Evolutionary conservation across 805 yeast species (phyloP).

Genomic region (Saccharomycopsis fibuligera): DNA sequence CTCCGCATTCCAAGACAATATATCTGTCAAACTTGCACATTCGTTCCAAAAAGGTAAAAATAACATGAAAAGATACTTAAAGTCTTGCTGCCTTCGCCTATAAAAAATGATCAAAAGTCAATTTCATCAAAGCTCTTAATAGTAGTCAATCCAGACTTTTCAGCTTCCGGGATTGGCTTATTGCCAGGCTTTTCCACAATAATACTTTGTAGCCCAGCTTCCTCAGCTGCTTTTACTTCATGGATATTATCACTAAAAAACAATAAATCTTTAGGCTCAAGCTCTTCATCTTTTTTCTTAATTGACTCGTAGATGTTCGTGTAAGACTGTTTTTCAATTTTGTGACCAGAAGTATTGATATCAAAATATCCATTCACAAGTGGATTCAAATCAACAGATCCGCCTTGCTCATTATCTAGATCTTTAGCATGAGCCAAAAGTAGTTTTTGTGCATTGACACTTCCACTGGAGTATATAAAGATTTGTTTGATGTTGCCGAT

Average conservation of each 20-base stretch:
- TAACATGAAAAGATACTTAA: too few species aligned
- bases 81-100: too few species aligned
- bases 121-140: conserved; percentile 28
- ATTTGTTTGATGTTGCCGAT: conserved; percentile 33
- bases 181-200: conserved; percentile 77
- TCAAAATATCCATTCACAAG: conserved; percentile 69
- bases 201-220: conserved; percentile 52
- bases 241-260: conserved; percentile 76
- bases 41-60: too few species aligned
- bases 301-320: conserved; percentile 43
- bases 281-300: conserved; percentile 15
- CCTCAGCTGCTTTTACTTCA: conserved; percentile 71
- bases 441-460: conserved; percentile 78
- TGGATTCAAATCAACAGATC: conserved; percentile 43
- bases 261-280: conserved; percentile 33
- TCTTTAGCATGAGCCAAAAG: conserved; percentile 57
- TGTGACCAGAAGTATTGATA: conserved; percentile 76
- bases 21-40: too few species aligned
- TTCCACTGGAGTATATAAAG: conserved; percentile 84
- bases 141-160: conserved; percentile 25
- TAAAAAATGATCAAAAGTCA: too few species aligned
- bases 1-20: too few species aligned
- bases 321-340: conserved; percentile 54
- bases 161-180: conserved; percentile 38
- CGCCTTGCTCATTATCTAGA: conserved; percentile 22